These are phyloP conservation scores for Globisporangium irregulare DNA, from an alignment of 352 stramenopile species.

Conservation along the genomic window DNA sequence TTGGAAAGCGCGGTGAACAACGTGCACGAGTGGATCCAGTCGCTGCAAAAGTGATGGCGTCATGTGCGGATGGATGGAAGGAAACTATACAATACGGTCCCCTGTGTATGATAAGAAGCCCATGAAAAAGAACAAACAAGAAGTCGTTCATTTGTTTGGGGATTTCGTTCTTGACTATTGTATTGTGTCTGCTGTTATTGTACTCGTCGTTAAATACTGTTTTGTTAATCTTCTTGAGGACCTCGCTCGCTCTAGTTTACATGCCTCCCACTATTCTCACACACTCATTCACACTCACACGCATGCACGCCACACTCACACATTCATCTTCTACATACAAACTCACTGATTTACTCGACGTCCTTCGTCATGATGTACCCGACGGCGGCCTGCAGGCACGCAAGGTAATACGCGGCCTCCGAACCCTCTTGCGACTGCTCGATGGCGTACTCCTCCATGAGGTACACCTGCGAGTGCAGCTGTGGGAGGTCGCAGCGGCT, in stretches of 20 bases:
- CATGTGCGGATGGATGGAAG: neutral
- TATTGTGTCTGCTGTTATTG: neutral
- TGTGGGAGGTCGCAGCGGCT: conserved; percentile 65
- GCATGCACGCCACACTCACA: conserved; percentile 8
- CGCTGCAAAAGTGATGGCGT: conserved; percentile 39
- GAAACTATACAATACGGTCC: neutral
- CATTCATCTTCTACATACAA: conserved; percentile 19
- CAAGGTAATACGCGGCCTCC: conserved; percentile 81
- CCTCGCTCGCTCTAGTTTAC: conserved; percentile 10
- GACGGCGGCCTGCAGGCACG: conserved; percentile 73
- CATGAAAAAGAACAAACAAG: neutral
- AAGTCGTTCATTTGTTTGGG: neutral
- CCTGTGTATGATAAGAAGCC: neutral
- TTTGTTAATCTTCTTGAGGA: neutral
- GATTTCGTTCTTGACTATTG: neutral
- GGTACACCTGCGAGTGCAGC: conserved; percentile 71
- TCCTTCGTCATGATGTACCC: conserved; percentile 65
- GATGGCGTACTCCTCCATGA: conserved; percentile 80
- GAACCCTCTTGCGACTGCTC: conserved; percentile 64
- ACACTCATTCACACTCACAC: conserved; percentile 10
- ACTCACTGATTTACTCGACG: neutral
- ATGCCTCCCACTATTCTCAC: conserved; percentile 4
- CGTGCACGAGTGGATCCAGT: conserved; percentile 71
- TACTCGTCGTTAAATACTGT: conserved; percentile 9
- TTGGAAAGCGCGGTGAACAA: conserved; percentile 39